phyloP scores from a whole-genome alignment of 257 asterid species.

The Paulownia fortunei region DNA sequence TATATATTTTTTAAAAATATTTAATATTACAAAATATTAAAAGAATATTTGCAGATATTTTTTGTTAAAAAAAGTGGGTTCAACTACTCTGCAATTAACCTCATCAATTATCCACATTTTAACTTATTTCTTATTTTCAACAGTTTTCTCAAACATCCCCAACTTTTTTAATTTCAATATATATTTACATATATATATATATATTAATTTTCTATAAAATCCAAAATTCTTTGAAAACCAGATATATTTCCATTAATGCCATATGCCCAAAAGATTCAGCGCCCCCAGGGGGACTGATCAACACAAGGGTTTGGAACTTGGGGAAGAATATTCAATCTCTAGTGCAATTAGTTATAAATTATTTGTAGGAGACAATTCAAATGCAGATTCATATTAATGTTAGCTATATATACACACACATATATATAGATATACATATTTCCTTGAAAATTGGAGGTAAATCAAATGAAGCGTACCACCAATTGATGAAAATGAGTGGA shows the following conservation, averaged over 20 bases:
- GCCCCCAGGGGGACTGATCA: not conserved
- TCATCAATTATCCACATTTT: no score
- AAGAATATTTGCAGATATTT: no score
- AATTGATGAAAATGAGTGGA: no score
- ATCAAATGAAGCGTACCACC: not conserved
- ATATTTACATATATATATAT: no score
- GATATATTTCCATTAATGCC: constrained; percentile 2
- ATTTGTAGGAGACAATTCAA: not conserved
- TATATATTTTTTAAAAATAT: no score
- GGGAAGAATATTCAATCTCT: constrained; percentile 3
- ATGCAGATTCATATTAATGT: not conserved
- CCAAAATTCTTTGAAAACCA: not conserved
- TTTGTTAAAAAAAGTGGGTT: no score
- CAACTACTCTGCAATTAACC: no score
- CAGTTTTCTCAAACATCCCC: no score
- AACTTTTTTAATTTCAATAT: no score
- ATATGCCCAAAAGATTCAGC: not conserved
- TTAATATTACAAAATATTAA: no score
- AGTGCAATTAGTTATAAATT: constrained; percentile 3
- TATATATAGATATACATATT: not conserved
- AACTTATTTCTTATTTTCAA: no score
- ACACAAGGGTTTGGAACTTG: not conserved
- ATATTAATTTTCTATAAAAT: no score
- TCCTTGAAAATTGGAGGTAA: not conserved
- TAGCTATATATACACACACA: not conserved